phyloP scores from a whole-genome alignment of 164 flowering plant species.

The Tetracentron sinense region DNA sequence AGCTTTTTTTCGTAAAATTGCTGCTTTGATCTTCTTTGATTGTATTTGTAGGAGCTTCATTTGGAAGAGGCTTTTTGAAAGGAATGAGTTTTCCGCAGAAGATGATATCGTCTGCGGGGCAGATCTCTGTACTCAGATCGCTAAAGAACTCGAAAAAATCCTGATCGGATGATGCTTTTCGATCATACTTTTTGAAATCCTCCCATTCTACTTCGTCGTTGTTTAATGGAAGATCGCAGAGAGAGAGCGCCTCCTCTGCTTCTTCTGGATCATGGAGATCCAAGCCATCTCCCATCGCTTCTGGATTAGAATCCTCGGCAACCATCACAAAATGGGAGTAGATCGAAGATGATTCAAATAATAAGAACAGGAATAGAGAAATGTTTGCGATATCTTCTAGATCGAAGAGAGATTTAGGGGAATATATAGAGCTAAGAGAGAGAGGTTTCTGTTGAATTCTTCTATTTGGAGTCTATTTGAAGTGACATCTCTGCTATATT shows the following conservation, averaged over 20 bases:
- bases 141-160: slow-evolving; percentile 53
- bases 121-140: slow-evolving; percentile 24
- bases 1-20: neutral
- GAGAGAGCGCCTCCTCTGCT: slow-evolving; percentile 27
- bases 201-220: neutral
- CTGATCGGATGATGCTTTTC: slow-evolving; percentile 16
- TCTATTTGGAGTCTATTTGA: too few species aligned
- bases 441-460: too few species aligned
- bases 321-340: too few species aligned
- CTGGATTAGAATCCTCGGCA: too few species aligned
- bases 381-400: too few species aligned
- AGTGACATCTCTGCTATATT: too few species aligned
- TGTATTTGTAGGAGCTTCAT: neutral
- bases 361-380: too few species aligned
- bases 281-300: neutral
- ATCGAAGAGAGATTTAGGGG: too few species aligned
- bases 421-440: too few species aligned
- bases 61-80: slow-evolving; percentile 1
- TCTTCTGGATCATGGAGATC: neutral
- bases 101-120: slow-evolving; percentile 58
- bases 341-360: too few species aligned
- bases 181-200: neutral
- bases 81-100: slow-evolving; percentile 55
- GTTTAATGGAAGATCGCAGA: slow-evolving; percentile 28
- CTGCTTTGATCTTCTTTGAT: neutral